A percentile compares a stretch with the other conserved stretches of the same genome.
These are phyloP conservation scores for Triticum turgidum DNA, from an alignment of 176 grass and related monocot genomes.

Conservation along the genomic window DNA sequence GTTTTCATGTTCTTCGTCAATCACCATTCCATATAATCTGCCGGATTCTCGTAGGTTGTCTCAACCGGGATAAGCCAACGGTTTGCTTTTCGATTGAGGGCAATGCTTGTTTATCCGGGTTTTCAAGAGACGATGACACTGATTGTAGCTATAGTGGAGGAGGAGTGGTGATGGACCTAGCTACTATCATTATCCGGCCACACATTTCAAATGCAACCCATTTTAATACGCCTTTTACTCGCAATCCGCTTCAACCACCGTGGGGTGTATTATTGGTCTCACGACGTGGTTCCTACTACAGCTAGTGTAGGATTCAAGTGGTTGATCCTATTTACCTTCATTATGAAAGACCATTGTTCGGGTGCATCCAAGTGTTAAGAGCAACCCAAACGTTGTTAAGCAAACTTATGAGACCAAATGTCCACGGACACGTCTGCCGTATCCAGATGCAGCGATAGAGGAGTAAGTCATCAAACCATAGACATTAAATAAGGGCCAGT, in stretches of 20 bases:
- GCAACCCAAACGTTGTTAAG: too few relatives aligned
- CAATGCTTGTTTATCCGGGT: neutral
- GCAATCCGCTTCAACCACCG: neutral
- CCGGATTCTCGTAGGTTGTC: neutral
- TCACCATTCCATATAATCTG: neutral
- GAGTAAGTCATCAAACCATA: too few relatives aligned
- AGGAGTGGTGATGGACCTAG: neutral
- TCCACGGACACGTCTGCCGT: too few relatives aligned
- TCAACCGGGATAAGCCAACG: neutral
- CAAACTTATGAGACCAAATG: too few relatives aligned
- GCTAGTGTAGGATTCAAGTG: neutral
- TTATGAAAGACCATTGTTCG: neutral
- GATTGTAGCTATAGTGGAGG: neutral
- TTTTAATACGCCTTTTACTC: neutral
- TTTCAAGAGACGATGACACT: neutral
- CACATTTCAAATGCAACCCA: neutral
- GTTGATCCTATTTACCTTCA: neutral
- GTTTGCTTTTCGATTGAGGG: neutral
- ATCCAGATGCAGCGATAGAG: too few relatives aligned
- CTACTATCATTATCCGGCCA: neutral
- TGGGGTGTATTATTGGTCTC: neutral
- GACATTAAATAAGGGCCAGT: too few relatives aligned
- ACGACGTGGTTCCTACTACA: neutral
- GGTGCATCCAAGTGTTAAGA: too few relatives aligned
- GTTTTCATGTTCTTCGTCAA: neutral